Evolutionary conservation across 768 basidiomycete species (phyloP).

Genomic region (Calocybe cyanea): DNA sequence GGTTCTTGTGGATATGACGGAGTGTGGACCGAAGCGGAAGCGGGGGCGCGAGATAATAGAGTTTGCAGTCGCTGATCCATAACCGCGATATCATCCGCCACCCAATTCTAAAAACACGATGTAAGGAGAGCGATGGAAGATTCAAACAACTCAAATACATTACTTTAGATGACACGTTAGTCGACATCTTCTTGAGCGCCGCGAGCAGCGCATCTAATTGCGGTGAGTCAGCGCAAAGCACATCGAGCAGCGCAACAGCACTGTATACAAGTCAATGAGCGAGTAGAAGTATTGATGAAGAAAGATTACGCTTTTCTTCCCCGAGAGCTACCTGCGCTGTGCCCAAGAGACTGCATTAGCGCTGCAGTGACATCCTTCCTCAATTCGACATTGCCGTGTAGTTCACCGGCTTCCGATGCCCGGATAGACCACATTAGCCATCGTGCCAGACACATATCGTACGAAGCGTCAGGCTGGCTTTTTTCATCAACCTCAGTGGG

Average conservation of each 20-base stretch:
- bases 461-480: slow-evolving; percentile 35
- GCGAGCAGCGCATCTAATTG: slow-evolving; percentile 28
- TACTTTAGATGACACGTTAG: slow-evolving; percentile 16
- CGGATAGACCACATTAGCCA: slow-evolving; percentile 67
- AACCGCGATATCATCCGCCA: slow-evolving; percentile 40
- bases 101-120: slow-evolving; percentile 42
- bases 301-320: slow-evolving; percentile 31
- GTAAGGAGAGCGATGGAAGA: background rate
- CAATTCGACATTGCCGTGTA: slow-evolving; percentile 34
- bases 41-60: slow-evolving; percentile 23
- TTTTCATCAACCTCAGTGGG: slow-evolving; percentile 12
- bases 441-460: slow-evolving; percentile 57
- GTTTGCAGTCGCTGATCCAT: slow-evolving; percentile 53
- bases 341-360: slow-evolving; percentile 48
- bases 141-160: slow-evolving; percentile 10
- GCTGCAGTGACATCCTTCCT: slow-evolving; percentile 40
- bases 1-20: background rate
- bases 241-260: slow-evolving; percentile 32
- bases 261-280: slow-evolving; percentile 9
- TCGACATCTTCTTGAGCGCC: slow-evolving; percentile 18
- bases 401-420: slow-evolving; percentile 28
- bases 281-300: background rate
- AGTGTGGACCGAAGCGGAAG: slow-evolving; percentile 5
- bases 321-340: slow-evolving; percentile 20
- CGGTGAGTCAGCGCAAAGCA: slow-evolving; percentile 33